Percentiles rank a stretch among this genome's conserved stretches.
Evolutionary conservation across 257 asterid genomes (phyloP).

Genomic region (Primulina tabacum): DNA sequence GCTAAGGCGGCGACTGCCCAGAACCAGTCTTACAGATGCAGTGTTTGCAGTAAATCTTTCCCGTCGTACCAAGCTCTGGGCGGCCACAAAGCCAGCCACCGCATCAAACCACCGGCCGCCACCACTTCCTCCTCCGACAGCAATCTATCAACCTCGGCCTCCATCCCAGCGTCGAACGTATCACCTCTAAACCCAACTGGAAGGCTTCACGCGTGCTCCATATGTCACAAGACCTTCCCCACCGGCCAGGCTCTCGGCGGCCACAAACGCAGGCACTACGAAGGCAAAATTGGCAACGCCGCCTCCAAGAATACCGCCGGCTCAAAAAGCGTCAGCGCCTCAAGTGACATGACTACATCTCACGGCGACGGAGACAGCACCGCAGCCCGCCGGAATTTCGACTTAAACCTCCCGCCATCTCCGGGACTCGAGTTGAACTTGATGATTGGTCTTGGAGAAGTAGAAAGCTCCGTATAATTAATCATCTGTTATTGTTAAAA

Average conservation of each 20-base stretch:
- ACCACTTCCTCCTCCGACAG: constrained; percentile 30
- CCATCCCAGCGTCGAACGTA: background rate
- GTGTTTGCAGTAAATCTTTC: constrained; percentile 59
- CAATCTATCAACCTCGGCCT: constrained; percentile 22
- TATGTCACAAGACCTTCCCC: constrained; percentile 63
- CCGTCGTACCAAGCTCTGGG: constrained; percentile 80
- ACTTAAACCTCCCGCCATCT: background rate
- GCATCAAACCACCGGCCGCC: constrained; percentile 32
- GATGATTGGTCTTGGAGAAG: background rate
- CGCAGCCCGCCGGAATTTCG: background rate
- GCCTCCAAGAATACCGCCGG: background rate
- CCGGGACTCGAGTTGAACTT: background rate
- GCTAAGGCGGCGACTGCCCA: constrained; percentile 10
- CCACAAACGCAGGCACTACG: constrained; percentile 90
- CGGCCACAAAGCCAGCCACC: constrained; percentile 97
- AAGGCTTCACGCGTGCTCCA: constrained; percentile 62
- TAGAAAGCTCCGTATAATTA: background rate
- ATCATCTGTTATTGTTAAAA: background rate
- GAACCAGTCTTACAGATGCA: constrained; percentile 43
- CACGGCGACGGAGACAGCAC: background rate
- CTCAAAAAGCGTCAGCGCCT: background rate
- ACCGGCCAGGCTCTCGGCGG: constrained; percentile 96
- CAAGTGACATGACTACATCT: background rate
- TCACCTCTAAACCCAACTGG: constrained; percentile 55
- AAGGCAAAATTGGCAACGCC: constrained; percentile 49